phyloP scores from a whole-genome alignment of 345 rosid genomes.

The Eucalyptus cloeziana region DNA sequence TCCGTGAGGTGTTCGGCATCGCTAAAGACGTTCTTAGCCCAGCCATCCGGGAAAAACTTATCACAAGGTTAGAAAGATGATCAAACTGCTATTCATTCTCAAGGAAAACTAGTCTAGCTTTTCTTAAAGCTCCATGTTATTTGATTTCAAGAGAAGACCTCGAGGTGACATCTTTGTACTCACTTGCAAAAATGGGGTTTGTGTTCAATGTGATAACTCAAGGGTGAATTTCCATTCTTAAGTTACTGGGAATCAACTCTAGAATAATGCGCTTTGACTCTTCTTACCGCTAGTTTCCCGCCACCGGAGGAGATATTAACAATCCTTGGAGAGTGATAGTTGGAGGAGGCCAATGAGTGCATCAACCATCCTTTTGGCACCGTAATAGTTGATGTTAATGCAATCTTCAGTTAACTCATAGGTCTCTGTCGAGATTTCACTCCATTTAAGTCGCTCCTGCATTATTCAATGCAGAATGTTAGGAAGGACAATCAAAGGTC shows the following conservation, averaged over 20 bases:
- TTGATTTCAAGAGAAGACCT: neutral
- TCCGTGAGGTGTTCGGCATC: constrained; percentile 24
- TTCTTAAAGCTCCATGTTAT: neutral
- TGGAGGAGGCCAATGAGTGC: constrained; percentile 5
- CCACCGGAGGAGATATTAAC: constrained; percentile 6
- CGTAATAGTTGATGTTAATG: constrained; percentile 3
- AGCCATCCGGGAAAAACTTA: constrained; percentile 18
- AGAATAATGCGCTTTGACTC: constrained; percentile 1
- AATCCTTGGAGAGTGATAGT: constrained; percentile 21
- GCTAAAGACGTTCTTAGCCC: constrained; percentile 18
- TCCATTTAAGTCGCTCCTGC: neutral
- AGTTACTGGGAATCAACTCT: neutral
- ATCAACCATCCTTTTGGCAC: constrained; percentile 5
- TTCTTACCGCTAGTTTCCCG: constrained; percentile 4
- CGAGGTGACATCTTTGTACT: neutral
- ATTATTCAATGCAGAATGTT: neutral
- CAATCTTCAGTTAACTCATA: constrained; percentile 2
- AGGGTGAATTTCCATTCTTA: neutral
- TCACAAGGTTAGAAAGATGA: neutral
- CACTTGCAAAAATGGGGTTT: neutral
- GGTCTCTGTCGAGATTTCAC: neutral
- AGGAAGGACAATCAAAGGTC: neutral
- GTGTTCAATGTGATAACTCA: neutral
- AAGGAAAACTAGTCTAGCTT: neutral
- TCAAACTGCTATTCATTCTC: neutral